phyloP scores from a whole-genome alignment of 2,329 filamentous ascomycete genomes.

The Ophiobolus disseminans region DNA sequence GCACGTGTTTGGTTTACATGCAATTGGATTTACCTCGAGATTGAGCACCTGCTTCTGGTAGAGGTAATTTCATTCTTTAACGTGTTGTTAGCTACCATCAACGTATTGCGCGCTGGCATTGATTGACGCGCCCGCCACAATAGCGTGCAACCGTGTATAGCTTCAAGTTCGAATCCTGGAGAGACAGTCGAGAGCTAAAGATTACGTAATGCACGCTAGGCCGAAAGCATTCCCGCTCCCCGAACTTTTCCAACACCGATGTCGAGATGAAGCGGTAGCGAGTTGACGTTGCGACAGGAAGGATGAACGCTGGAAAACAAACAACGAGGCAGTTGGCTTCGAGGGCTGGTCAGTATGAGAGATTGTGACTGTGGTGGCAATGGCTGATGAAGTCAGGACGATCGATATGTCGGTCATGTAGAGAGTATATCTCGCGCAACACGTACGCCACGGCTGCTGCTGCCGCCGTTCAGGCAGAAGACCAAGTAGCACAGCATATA shows the following conservation, averaged over 20 bases:
- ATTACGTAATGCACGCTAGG: slow-evolving; percentile 27
- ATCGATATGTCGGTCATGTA: slow-evolving; percentile 56
- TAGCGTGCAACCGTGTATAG: too few species aligned
- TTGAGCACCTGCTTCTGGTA: too few species aligned
- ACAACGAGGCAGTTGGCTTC: slow-evolving; percentile 54
- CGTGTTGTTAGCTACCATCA: too few species aligned
- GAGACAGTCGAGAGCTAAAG: too few species aligned
- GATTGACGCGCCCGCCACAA: too few species aligned
- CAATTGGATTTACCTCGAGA: too few species aligned
- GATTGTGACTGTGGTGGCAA: slow-evolving; percentile 7
- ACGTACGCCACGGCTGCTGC: slow-evolving; percentile 46
- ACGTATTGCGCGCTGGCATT: too few species aligned
- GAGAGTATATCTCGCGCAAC: slow-evolving; percentile 48
- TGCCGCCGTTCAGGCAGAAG: slow-evolving; percentile 45
- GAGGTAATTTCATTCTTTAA: too few species aligned
- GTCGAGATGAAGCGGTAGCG: slow-evolving; percentile 17
- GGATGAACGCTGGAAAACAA: slow-evolving; percentile 54
- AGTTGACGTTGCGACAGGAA: slow-evolving; percentile 22
- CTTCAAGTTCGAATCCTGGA: too few species aligned
- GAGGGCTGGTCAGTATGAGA: slow-evolving; percentile 46
- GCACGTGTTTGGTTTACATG: too few species aligned
- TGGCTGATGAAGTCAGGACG: slow-evolving; percentile 46
- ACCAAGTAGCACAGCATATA: slow-evolving; percentile 35
- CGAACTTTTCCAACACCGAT: slow-evolving; percentile 35
- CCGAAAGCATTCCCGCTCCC: slow-evolving; percentile 39